Evolutionary conservation across 495 filamentous ascomycete species (phyloP), one percentile per base, ranked within the genome.

Genomic region (Penicillium fimorum): DNA sequence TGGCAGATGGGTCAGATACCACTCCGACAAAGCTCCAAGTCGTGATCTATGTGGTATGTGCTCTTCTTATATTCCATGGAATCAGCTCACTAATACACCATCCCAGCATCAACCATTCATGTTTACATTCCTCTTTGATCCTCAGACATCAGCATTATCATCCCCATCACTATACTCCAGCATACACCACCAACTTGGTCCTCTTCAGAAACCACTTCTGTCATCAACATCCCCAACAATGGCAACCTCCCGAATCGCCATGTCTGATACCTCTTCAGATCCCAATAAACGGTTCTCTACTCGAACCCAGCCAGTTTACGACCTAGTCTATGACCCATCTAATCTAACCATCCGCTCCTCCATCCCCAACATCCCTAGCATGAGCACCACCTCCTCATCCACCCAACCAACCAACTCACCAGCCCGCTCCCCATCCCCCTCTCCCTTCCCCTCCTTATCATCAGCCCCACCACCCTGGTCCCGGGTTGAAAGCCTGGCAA

Each of bases 401-500:
- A 38, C 53, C 32, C 43, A 45, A 58, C 33, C 41, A 50, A 15
- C 56, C 61, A 46, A 57, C 66, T 2, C 61, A 70, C 4, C 60
- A 43, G 7, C 50, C 17, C 54, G 50, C 87, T 88, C 89, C 81
- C 77, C 35, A 76, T 91, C 22, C 74, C 82, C 37, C 84, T 93
- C 65, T 83, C 88, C 15, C 71, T 94, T 54, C 83, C 88, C 15
- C 71, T 94, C 55, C 86, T 86, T 66, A 86, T 88, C 1, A 18
- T 10, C 43, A 47, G 48, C 20, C 32, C 2, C 53, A 35, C 41
- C 43, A 35, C 51, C 48, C 5, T 93, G 88, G 90, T 86, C 82
- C n/a, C 83, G 94, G 7, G 74, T 87, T 22, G 94, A 98, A 64
- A 91, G 91, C n/a, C 78, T 98, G 55, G 92, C 89, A 66, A 91